Evolutionary conservation across 306 rosid species (phyloP).

Genomic region (Abrus pulchellus): DNA sequence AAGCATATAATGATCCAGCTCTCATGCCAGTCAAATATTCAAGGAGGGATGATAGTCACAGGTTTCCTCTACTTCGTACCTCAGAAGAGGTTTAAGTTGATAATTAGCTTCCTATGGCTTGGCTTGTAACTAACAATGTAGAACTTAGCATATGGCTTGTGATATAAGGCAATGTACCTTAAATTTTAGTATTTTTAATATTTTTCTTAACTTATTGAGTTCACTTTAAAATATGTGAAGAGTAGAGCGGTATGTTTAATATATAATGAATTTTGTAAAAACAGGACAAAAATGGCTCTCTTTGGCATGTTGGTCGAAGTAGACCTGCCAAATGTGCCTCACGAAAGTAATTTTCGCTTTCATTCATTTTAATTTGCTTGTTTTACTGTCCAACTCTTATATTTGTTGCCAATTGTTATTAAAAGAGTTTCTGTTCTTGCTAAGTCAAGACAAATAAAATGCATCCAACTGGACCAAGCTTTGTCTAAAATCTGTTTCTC

Average conservation of each 20-base stretch:
- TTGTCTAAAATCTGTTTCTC: neutral
- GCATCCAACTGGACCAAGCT: neutral
- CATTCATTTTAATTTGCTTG: conserved; percentile 3
- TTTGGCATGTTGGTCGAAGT: neutral
- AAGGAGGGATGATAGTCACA: conserved; percentile 43
- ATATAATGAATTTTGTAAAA: neutral
- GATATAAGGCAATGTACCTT: conserved; percentile 1
- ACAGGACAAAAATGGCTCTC: neutral
- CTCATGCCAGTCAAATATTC: conserved; percentile 59
- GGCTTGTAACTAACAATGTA: conserved; percentile 6
- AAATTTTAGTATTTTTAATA: neutral
- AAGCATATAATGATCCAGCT: conserved; percentile 76
- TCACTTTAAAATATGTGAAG: neutral
- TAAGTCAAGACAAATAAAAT: neutral
- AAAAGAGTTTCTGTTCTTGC: neutral
- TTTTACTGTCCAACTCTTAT: neutral
- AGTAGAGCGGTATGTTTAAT: neutral
- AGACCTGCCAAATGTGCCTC: neutral
- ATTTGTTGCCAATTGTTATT: neutral
- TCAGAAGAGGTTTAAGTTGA: conserved; percentile 47
- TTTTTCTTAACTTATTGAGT: neutral
- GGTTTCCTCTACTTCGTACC: conserved; percentile 62
- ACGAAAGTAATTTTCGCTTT: neutral
- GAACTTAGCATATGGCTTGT: conserved; percentile 32
- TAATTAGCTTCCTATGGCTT: conserved; percentile 17